A percentile compares a stretch with the other conserved stretches of the same genome.
phyloP scores from a whole-genome alignment of 139 green algal genomes.

The Coelastrella sp. region DNA sequence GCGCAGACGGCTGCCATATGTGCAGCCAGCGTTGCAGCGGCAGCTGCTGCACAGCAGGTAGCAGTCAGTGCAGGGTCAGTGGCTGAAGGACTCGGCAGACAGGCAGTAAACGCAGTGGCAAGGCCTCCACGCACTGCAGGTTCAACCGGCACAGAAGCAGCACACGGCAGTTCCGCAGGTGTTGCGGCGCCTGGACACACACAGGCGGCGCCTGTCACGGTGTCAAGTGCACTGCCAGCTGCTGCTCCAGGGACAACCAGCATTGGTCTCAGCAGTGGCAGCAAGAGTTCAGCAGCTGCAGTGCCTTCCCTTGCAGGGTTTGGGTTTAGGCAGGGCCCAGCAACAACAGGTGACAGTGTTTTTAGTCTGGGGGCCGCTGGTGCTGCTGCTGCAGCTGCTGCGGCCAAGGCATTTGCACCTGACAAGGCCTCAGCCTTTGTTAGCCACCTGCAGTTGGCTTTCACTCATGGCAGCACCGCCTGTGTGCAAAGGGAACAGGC shows the following conservation, averaged over 20 bases:
- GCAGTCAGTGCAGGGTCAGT: not conserved
- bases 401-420: constrained; percentile 7
- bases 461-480: not conserved
- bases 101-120: constrained; percentile 15
- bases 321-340: not conserved
- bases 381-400: constrained; percentile 13
- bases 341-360: not conserved
- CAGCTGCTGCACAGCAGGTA: too few relatives aligned
- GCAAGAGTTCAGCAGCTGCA: not conserved
- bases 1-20: too few relatives aligned
- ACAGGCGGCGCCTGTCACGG: not conserved
- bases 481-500: too few relatives aligned
- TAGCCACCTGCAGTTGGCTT: not conserved
- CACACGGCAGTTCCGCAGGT: not conserved
- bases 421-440: not conserved
- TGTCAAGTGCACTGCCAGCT: not conserved
- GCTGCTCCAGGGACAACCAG: not conserved
- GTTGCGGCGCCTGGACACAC: not conserved
- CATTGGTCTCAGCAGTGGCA: not conserved
- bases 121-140: not conserved
- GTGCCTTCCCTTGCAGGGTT: not conserved
- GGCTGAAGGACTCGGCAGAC: not conserved
- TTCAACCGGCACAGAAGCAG: not conserved
- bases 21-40: too few relatives aligned
- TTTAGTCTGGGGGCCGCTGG: not conserved